These are phyloP conservation scores for Pilobolus umbonatus DNA, from an alignment of 192 early-diverging fungal genomes.

Conservation along the genomic window DNA sequence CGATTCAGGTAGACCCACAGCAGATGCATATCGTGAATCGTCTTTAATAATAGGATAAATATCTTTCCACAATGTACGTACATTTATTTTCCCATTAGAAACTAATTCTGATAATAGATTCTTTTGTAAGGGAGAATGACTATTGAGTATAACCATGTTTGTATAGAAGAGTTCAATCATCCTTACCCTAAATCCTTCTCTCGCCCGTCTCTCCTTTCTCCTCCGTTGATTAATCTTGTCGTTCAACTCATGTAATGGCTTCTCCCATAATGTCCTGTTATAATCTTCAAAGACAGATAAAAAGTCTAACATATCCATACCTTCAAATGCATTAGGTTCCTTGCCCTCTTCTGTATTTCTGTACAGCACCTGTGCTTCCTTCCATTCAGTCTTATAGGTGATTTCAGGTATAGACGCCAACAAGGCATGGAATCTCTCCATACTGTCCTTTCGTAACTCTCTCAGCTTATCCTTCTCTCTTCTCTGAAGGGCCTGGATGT, in stretches of 20 bases:
- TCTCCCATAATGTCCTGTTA: slow-evolving; percentile 57
- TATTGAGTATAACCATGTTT: neutral
- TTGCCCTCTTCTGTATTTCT: slow-evolving; percentile 47
- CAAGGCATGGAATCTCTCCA: slow-evolving; percentile 55
- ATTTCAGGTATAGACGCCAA: slow-evolving; percentile 54
- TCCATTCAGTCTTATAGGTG: slow-evolving; percentile 55
- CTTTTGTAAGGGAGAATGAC: slow-evolving; percentile 13
- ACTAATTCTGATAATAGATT: slow-evolving; percentile 63
- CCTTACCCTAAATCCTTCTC: slow-evolving; percentile 62
- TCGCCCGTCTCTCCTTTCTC: slow-evolving; percentile 65
- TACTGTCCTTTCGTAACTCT: slow-evolving; percentile 51
- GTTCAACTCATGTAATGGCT: slow-evolving; percentile 36
- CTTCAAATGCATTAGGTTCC: slow-evolving; percentile 43
- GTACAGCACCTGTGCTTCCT: slow-evolving; percentile 47
- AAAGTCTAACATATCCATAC: slow-evolving; percentile 79
- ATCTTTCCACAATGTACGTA: slow-evolving; percentile 81
- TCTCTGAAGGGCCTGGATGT: slow-evolving; percentile 57
- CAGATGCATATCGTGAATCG: slow-evolving; percentile 61
- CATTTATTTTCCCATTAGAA: slow-evolving; percentile 53
- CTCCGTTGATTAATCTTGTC: slow-evolving; percentile 1
- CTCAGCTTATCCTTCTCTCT: slow-evolving; percentile 68
- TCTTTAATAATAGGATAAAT: slow-evolving; percentile 68
- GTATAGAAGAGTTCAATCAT: neutral
- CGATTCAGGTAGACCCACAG: slow-evolving; percentile 80
- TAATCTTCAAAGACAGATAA: slow-evolving; percentile 79